Evolutionary conservation across 306 rosid species (phyloP).

Genomic region (Astragalus glycyphyllos): DNA sequence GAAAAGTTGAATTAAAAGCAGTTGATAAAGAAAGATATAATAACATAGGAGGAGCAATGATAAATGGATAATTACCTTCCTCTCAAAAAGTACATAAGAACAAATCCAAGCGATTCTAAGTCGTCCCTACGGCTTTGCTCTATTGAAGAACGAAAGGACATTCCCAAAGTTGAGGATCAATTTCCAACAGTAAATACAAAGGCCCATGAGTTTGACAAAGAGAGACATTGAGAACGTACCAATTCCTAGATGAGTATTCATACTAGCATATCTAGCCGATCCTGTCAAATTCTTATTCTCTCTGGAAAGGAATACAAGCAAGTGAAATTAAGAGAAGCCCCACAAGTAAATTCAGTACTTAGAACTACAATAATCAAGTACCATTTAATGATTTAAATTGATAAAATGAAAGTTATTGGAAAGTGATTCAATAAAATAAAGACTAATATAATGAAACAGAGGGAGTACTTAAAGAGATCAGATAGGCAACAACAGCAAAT

Average conservation of each 20-base stretch:
- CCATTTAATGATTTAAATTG: slow-evolving; percentile 1
- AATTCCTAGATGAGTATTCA: slow-evolving; percentile 98
- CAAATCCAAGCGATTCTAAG: slow-evolving; percentile 96
- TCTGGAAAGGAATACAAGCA: slow-evolving; percentile 57
- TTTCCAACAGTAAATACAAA: slow-evolving; percentile 20
- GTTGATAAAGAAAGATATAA: slow-evolving; percentile 23
- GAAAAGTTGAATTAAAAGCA: slow-evolving; percentile 30
- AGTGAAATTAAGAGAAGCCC: slow-evolving; percentile 36
- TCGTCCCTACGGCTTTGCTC: slow-evolving; percentile 99
- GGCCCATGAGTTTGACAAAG: slow-evolving; percentile 28
- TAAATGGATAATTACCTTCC: slow-evolving; percentile 70
- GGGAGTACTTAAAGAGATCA: slow-evolving; percentile 12
- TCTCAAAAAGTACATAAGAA: slow-evolving; percentile 89
- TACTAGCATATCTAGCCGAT: slow-evolving; percentile 98
- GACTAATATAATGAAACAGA: slow-evolving; percentile 10
- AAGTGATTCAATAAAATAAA: slow-evolving; percentile 2
- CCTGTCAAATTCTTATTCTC: slow-evolving; percentile 97
- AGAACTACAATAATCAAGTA: slow-evolving; percentile 5
- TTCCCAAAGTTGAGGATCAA: slow-evolving; percentile 41
- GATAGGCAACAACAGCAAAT: slow-evolving; percentile 9
- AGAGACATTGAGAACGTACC: slow-evolving; percentile 54
- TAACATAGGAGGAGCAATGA: slow-evolving; percentile 23
- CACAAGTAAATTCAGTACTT: background rate
- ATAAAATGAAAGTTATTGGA: slow-evolving; percentile 8
- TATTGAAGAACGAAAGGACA: slow-evolving; percentile 45